A percentile compares a stretch with the other conserved stretches of the same genome.
phyloP scores from a whole-genome alignment of 352 stramenopile genomes.

The Plasmopara viticola region DNA sequence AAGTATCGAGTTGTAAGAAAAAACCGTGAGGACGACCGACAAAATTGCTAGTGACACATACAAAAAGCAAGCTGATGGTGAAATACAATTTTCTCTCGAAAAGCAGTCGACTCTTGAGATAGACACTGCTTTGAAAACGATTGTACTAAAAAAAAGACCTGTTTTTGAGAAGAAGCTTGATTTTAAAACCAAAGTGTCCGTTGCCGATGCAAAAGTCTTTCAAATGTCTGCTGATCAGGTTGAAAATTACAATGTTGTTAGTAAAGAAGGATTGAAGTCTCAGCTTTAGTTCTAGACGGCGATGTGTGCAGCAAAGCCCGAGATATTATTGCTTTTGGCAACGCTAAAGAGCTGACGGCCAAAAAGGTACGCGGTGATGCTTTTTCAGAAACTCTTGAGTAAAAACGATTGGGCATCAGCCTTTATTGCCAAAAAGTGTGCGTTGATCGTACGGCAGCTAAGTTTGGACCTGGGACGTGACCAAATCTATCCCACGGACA shows the following conservation, averaged over 20 bases:
- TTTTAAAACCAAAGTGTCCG: background rate
- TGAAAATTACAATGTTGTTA: slow-evolving; percentile 7
- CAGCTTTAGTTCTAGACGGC: slow-evolving; percentile 23
- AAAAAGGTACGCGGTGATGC: slow-evolving; percentile 53
- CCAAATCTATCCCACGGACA: slow-evolving; percentile 20
- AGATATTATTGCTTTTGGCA: slow-evolving; percentile 70
- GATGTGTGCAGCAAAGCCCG: slow-evolving; percentile 61
- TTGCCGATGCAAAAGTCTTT: slow-evolving; percentile 5
- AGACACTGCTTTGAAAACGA: background rate
- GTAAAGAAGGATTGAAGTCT: slow-evolving; percentile 15
- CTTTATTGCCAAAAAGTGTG: slow-evolving; percentile 2
- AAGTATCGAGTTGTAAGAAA: slow-evolving; percentile 21
- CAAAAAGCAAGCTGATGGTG: slow-evolving; percentile 6
- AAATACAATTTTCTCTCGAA: background rate
- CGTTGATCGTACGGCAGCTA: slow-evolving; percentile 64
- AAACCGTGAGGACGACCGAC: slow-evolving; percentile 18
- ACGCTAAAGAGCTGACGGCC: slow-evolving; percentile 71
- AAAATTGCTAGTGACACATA: slow-evolving; percentile 14
- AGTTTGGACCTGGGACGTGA: slow-evolving; percentile 61
- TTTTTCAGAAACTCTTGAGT: background rate
- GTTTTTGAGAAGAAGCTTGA: background rate
- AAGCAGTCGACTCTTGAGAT: background rate
- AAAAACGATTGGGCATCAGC: background rate
- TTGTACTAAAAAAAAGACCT: background rate
- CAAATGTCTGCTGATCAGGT: background rate